phyloP scores from a whole-genome alignment of 2,329 filamentous ascomycete genomes.

The Phialophora macrospora region DNA sequence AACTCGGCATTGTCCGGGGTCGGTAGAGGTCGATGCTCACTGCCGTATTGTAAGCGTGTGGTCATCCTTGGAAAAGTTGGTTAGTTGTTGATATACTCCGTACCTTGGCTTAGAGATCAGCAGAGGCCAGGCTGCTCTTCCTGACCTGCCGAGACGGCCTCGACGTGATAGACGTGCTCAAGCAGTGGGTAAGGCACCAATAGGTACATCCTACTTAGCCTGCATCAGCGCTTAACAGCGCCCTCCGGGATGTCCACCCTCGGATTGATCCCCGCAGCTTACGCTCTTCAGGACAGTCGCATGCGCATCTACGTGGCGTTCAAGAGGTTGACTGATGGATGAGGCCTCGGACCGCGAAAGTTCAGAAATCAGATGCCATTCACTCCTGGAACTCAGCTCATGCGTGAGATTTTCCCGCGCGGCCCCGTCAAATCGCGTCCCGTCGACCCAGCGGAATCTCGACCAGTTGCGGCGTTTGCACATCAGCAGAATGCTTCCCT shows the following conservation, averaged over 20 bases:
- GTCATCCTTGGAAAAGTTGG: not conserved
- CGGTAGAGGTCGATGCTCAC: no score
- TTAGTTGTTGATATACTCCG: not conserved
- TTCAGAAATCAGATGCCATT: not conserved
- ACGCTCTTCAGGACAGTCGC: not conserved
- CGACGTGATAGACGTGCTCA: not conserved
- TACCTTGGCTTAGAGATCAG: not conserved
- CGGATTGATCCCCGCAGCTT: conserved; percentile 1
- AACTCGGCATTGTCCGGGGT: not conserved
- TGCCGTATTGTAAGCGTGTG: not conserved
- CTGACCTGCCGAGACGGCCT: not conserved
- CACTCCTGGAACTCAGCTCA: not conserved
- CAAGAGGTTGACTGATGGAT: not conserved
- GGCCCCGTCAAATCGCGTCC: not conserved
- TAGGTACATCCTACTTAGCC: not conserved
- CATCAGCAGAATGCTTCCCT: not conserved
- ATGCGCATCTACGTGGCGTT: not conserved
- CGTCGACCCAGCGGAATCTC: not conserved
- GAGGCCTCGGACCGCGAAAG: not conserved
- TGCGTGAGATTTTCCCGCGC: not conserved
- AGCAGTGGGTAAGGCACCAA: not conserved
- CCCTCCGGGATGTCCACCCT: not conserved
- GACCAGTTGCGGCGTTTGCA: not conserved
- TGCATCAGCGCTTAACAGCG: conserved; percentile 3
- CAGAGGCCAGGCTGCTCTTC: not conserved